A percentile compares a stretch with the other conserved stretches of the same genome.
Conservation (phyloP, 2,329 filamentous ascomycete genomes). For the Colletotrichum navitas region DNA sequence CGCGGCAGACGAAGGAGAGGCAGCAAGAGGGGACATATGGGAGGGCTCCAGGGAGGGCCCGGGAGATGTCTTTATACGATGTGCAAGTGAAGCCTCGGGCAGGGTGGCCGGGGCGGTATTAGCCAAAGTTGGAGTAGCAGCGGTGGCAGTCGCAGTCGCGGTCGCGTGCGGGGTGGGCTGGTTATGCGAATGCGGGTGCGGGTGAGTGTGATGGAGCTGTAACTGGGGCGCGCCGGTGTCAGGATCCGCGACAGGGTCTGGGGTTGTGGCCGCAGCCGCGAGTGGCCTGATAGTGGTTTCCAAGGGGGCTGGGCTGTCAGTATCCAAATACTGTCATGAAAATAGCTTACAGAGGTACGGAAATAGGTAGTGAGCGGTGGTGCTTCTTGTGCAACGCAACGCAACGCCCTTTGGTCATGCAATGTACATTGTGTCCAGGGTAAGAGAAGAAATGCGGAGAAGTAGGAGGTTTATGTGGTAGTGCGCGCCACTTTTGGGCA, state of each 20-base stretch:
- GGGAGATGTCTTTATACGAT: slow-evolving; percentile 22
- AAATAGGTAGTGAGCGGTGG: not conserved
- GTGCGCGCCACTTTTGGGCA: slow-evolving; percentile 29
- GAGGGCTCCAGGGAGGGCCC: slow-evolving; percentile 2
- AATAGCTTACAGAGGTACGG: not conserved
- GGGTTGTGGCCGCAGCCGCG: slow-evolving; percentile 37
- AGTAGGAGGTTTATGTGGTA: not conserved
- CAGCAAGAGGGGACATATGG: slow-evolving; percentile 21
- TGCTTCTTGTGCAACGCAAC: slow-evolving; percentile 28
- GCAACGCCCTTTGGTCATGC: slow-evolving; percentile 23
- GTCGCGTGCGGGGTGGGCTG: slow-evolving; percentile 39
- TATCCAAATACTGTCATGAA: slow-evolving; percentile 35
- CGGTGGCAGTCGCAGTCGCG: slow-evolving; percentile 31
- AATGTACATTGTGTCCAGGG: slow-evolving; percentile 13
- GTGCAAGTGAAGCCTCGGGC: slow-evolving; percentile 36
- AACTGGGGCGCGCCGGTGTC: slow-evolving; percentile 31
- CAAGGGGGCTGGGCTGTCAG: slow-evolving; percentile 40
- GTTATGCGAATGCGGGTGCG: slow-evolving; percentile 25
- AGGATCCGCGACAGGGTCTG: slow-evolving; percentile 26
- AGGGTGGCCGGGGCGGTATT: slow-evolving; percentile 16
- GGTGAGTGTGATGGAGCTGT: slow-evolving; percentile 7
- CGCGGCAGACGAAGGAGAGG: slow-evolving; percentile 23
- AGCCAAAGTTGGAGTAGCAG: slow-evolving; percentile 42
- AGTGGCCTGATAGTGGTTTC: slow-evolving; percentile 37
- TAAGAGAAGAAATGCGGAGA: slow-evolving; percentile 3